phyloP scores from a whole-genome alignment of 1,284 basidiomycete species.

The Fomitopsis pinicola region DNA sequence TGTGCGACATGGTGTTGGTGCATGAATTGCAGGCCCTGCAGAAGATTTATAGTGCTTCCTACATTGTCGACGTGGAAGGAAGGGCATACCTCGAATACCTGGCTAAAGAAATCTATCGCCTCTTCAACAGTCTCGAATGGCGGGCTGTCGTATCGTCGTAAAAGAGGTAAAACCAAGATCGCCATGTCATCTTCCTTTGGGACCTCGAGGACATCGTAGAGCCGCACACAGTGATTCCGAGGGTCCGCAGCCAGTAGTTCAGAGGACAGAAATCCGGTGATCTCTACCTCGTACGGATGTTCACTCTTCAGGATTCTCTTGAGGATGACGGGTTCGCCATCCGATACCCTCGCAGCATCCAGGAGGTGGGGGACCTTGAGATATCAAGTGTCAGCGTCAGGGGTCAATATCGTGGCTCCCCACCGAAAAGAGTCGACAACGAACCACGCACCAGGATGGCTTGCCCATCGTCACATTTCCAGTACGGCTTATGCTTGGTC shows the following conservation, averaged over 20 bases:
- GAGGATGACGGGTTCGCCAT: constrained; percentile 16
- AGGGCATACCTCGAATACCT: constrained; percentile 22
- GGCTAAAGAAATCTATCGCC: constrained; percentile 22
- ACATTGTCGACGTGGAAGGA: neutral
- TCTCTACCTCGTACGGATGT: constrained; percentile 17
- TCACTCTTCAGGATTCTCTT: constrained; percentile 10
- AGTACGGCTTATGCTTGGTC: constrained; percentile 5
- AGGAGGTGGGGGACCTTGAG: constrained; percentile 10
- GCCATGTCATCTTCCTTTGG: constrained; percentile 10
- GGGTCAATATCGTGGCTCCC: no score
- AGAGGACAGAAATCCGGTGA: constrained; percentile 14
- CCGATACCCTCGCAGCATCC: constrained; percentile 20
- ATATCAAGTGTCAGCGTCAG: neutral
- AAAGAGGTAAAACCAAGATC: constrained; percentile 25
- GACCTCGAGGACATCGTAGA: constrained; percentile 20
- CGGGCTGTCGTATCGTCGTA: constrained; percentile 16
- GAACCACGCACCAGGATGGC: neutral
- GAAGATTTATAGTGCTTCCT: neutral
- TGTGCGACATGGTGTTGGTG: constrained; percentile 16
- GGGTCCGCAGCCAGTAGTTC: constrained; percentile 13
- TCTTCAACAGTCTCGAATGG: constrained; percentile 22
- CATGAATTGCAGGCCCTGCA: constrained; percentile 17
- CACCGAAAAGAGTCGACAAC: neutral
- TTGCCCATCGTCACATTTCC: constrained; percentile 16
- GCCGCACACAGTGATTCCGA: constrained; percentile 23